A percentile compares a stretch with the other conserved stretches of the same genome.
phyloP scores from a whole-genome alignment of 1,284 basidiomycete genomes.

The Ganoderma lucidum region DNA sequence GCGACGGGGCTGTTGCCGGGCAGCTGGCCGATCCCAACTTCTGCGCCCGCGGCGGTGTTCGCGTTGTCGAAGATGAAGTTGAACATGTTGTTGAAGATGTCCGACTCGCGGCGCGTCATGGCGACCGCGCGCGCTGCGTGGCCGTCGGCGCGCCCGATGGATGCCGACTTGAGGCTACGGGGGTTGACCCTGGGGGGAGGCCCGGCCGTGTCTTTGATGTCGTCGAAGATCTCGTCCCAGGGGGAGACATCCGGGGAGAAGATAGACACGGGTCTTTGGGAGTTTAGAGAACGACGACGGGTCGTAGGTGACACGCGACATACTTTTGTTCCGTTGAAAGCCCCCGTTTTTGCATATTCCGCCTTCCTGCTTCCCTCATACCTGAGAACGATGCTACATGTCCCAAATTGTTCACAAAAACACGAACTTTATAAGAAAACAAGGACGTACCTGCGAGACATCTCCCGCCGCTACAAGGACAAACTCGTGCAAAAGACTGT shows the following conservation, averaged over 20 bases:
- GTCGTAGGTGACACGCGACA: background rate
- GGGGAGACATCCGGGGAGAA: conserved; percentile 47
- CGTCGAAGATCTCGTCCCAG: conserved; percentile 66
- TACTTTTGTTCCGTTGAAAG: conserved; percentile 14
- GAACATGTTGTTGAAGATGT: conserved; percentile 76
- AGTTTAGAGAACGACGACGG: background rate
- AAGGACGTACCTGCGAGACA: conserved; percentile 25
- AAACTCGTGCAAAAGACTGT: conserved; percentile 21
- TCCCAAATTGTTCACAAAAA: background rate
- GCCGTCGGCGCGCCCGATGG: conserved; percentile 2
- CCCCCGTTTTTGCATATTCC: background rate
- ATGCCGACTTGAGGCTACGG: conserved; percentile 20
- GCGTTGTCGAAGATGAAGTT: conserved; percentile 62
- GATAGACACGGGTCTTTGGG: conserved; percentile 32
- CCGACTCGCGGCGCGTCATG: conserved; percentile 73
- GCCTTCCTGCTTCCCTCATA: background rate
- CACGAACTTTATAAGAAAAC: background rate
- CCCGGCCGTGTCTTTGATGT: conserved; percentile 44
- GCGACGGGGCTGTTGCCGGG: conserved; percentile 23
- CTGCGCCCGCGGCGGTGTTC: conserved; percentile 14
- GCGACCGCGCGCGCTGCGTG: conserved; percentile 52
- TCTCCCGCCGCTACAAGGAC: conserved; percentile 22
- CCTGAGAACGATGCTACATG: conserved; percentile 24
- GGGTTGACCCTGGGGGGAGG: conserved; percentile 18
- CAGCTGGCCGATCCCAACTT: conserved; percentile 28